phyloP scores from a whole-genome alignment of 106 monocot genomes.

The Acorus gramineus region DNA sequence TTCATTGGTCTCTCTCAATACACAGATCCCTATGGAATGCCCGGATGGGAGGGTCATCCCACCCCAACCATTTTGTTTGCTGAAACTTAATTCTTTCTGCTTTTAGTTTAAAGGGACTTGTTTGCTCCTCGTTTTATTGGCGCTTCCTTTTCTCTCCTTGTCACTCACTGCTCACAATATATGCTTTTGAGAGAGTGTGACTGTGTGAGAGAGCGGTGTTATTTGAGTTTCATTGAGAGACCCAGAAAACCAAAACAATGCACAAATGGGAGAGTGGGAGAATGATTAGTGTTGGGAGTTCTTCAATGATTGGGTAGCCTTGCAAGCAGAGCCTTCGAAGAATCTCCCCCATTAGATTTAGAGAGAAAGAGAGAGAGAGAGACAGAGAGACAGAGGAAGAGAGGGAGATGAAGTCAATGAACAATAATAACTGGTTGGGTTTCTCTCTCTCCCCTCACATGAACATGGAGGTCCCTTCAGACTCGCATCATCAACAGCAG shows the following conservation, averaged over 20 bases:
- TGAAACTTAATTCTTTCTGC: slow-evolving; percentile 54
- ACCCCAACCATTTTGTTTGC: slow-evolving; percentile 35
- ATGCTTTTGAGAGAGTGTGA: background rate
- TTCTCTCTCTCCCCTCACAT: slow-evolving; percentile 92
- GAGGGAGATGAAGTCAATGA: slow-evolving; percentile 52
- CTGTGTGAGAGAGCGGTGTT: background rate
- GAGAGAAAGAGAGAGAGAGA: no score
- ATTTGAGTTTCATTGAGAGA: background rate
- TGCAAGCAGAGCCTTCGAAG: background rate
- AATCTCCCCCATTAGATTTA: no score
- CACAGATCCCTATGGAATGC: slow-evolving; percentile 94
- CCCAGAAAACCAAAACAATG: slow-evolving; percentile 20
- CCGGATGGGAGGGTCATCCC: slow-evolving; percentile 14
- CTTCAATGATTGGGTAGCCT: slow-evolving; percentile 39
- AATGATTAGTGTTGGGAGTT: slow-evolving; percentile 18
- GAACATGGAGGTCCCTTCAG: slow-evolving; percentile 47
- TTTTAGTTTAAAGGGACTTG: slow-evolving; percentile 46
- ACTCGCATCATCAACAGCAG: slow-evolving; percentile 11
- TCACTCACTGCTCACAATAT: no score
- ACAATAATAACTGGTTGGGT: slow-evolving; percentile 62
- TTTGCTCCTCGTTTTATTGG: background rate
- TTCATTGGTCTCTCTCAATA: slow-evolving; percentile 55
- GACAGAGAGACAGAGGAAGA: background rate
- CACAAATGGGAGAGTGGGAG: slow-evolving; percentile 13
- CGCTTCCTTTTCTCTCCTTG: slow-evolving; percentile 7